Base-by-base conservation (phyloP, 2,329 filamentous ascomycete genomes). In the Fusarium nelsonii region DNA sequence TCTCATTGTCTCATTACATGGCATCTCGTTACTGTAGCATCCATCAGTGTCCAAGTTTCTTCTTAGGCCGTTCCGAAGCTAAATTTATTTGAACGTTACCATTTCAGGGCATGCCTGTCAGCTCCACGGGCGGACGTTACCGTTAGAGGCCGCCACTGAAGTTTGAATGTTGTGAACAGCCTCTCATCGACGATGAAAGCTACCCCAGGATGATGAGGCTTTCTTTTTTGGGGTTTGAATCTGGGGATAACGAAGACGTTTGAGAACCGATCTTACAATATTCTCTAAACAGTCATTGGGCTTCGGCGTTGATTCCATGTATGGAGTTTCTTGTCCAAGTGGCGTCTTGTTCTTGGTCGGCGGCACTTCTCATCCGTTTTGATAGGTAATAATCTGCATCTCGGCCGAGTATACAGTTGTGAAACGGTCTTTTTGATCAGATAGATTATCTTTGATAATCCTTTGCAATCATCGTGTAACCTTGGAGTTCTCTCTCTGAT, bases 121-220 rank as follows among this genome's bases (percentile, higher is more conserved):
- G 23, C 15, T 43, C 14, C 43, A 55, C 48, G 52, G 41, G 60
- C 65, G 65, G 63, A 69, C 65, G 39, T 69, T 69, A 57, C 65
- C 65, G 53, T 62, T 69, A 57, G 43, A 30, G 45, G 9, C 30
- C 32, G 54, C 65, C 50, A 66, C 61, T 56, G 18, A 50, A 54
- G 46, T 18, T 46, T 63, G 52, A 23, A 45, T 44, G 40, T 12
- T 36, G 37, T 44, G 20, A 32, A 20, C 55, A 53, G 46, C 53
- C 53, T 65, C 60, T 65, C 53, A 53, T 44, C 51, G 18, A 45
- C 28, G 44, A 58, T 51, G 33, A 32, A 44, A 44, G 34, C 11
- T 65, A 63, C 60, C 52, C 52, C 61, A 58, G 36, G 53, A 49
- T 46, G 61, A 45, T 26, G 34, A 52, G 43, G 34, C 46, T 37